A percentile compares a stretch with the other conserved stretches of the same genome.
Evolutionary conservation across 768 basidiomycete genomes (phyloP).

Genomic region (Suillus cothurnatus): DNA sequence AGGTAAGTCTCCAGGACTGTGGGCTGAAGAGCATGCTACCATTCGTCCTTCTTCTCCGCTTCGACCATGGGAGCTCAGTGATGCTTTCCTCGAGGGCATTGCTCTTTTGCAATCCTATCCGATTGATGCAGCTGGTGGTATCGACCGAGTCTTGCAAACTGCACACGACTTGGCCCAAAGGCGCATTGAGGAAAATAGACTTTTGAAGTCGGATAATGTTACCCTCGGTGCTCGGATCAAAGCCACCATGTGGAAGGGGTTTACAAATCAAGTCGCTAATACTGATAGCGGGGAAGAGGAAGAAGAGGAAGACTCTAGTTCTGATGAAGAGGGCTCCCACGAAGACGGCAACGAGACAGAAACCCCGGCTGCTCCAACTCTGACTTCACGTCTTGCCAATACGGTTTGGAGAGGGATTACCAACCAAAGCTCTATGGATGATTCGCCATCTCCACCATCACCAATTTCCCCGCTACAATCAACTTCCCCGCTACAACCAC

Average conservation of each 20-base stretch:
- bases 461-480: slow-evolving; percentile 34
- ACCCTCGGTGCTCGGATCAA: slow-evolving; percentile 59
- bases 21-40: slow-evolving; percentile 47
- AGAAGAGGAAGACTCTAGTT: slow-evolving; percentile 26
- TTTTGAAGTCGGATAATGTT: slow-evolving; percentile 34
- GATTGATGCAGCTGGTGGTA: slow-evolving; percentile 63
- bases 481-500: slow-evolving; percentile 30
- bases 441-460: slow-evolving; percentile 44
- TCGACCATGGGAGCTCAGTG: slow-evolving; percentile 53
- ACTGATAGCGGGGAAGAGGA: slow-evolving; percentile 37
- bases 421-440: slow-evolving; percentile 69
- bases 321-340: slow-evolving; percentile 27
- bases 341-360: slow-evolving; percentile 52
- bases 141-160: slow-evolving; percentile 70
- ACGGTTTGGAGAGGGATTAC: slow-evolving; percentile 80
- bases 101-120: slow-evolving; percentile 68
- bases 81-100: slow-evolving; percentile 69
- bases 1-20: slow-evolving; percentile 48
- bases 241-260: slow-evolving; percentile 67
- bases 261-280: slow-evolving; percentile 52
- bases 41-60: slow-evolving; percentile 45
- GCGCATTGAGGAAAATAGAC: slow-evolving; percentile 43
- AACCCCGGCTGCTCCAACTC: slow-evolving; percentile 36
- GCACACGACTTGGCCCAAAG: slow-evolving; percentile 60
- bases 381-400: slow-evolving; percentile 57